Evolutionary conservation across 768 basidiomycete genomes (phyloP).

Genomic region (Collybiopsis confluens): DNA sequence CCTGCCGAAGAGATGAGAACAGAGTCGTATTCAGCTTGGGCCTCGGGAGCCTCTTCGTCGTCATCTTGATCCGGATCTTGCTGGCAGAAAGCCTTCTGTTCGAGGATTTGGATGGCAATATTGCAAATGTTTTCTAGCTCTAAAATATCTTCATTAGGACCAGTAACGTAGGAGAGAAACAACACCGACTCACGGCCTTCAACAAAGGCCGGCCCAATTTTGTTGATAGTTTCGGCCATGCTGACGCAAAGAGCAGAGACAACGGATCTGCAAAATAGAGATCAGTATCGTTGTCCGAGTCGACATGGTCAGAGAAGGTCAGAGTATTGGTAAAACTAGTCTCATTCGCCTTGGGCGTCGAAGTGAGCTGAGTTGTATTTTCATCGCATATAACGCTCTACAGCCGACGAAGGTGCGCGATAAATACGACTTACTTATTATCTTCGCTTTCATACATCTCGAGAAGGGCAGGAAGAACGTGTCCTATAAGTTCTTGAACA

Average conservation of each 20-base stretch:
- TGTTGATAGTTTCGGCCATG: constrained; percentile 88
- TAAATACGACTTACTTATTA: constrained; percentile 73
- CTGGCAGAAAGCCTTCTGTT: constrained; percentile 94
- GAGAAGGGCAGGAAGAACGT: constrained; percentile 68
- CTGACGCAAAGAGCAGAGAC: constrained; percentile 84
- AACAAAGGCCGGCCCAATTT: constrained; percentile 84
- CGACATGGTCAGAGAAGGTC: constrained; percentile 2
- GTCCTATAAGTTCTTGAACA: constrained; percentile 76
- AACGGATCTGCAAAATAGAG: constrained; percentile 58
- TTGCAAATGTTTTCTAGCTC: constrained; percentile 75
- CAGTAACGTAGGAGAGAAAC: neutral
- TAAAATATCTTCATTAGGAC: constrained; percentile 21
- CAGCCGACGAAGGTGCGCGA: constrained; percentile 3
- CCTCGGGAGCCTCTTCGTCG: constrained; percentile 78
- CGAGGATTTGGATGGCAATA: constrained; percentile 81
- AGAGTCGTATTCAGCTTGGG: constrained; percentile 94
- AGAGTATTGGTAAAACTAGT: constrained; percentile 28
- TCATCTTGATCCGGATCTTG: constrained; percentile 94
- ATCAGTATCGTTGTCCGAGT: constrained; percentile 15
- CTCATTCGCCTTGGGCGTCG: constrained; percentile 63
- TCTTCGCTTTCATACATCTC: constrained; percentile 94
- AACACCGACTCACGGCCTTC: constrained; percentile 57
- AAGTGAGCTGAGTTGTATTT: constrained; percentile 75
- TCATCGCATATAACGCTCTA: constrained; percentile 52
- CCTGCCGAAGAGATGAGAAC: constrained; percentile 91